Percentiles rank a stretch among this genome's conserved stretches.
Evolutionary conservation across 2,329 filamentous ascomycete genomes (phyloP).

Genomic region (Pseudogymnoascus sp.): DNA sequence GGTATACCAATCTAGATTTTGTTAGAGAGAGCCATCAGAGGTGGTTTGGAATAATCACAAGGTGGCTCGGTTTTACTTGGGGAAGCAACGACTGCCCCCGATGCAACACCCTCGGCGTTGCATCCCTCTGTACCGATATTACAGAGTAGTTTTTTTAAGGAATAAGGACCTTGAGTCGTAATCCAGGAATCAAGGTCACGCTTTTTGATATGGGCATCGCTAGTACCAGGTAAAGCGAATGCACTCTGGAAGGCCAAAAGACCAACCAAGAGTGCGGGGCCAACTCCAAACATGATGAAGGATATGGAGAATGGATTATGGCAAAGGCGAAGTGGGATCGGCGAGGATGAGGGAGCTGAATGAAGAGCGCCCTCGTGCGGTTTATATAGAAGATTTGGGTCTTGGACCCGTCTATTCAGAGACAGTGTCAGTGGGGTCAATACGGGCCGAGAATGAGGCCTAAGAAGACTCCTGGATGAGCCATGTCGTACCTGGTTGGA

Average conservation of each 20-base stretch:
- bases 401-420: slow-evolving; percentile 6
- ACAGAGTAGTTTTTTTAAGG: slow-evolving; percentile 44
- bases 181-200: slow-evolving; percentile 46
- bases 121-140: slow-evolving; percentile 52
- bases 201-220: slow-evolving; percentile 33
- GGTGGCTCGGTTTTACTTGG: slow-evolving; percentile 46
- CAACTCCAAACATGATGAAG: slow-evolving; percentile 43
- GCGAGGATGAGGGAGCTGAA: slow-evolving; percentile 14
- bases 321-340: slow-evolving; percentile 16
- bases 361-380: slow-evolving; percentile 9
- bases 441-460: not conserved
- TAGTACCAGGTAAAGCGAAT: slow-evolving; percentile 37
- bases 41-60: slow-evolving; percentile 37
- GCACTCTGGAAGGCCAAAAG: slow-evolving; percentile 43
- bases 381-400: slow-evolving; percentile 2
- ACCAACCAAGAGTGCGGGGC: slow-evolving; percentile 43
- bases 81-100: slow-evolving; percentile 49
- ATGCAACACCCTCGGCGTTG: slow-evolving; percentile 37
- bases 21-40: slow-evolving; percentile 13
- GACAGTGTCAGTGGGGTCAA: slow-evolving; percentile 4
- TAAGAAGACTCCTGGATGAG: not conserved
- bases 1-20: slow-evolving; percentile 60
- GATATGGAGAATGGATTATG: slow-evolving; percentile 12
- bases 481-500: not conserved
- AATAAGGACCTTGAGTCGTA: slow-evolving; percentile 42